Percentiles rank a stretch among this genome's conserved stretches.
phyloP scores from a whole-genome alignment of 2,329 filamentous ascomycete genomes.

The Aspergillus aculeatinus region DNA sequence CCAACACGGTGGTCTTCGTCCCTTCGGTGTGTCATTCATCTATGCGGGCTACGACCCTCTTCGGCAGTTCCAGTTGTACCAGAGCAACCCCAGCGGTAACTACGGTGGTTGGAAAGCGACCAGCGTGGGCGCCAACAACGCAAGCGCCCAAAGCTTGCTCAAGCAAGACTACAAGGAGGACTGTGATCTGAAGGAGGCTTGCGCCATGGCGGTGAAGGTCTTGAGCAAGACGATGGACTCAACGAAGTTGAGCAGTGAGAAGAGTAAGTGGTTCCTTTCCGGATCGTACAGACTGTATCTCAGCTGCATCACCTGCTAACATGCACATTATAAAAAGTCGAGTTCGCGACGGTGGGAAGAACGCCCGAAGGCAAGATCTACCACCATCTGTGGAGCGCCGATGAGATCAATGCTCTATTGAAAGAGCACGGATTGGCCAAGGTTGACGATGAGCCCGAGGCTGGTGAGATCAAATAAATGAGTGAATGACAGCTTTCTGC shows the following conservation, averaged over 20 bases:
- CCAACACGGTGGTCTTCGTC: constrained; percentile 95
- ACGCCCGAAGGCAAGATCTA: constrained; percentile 96
- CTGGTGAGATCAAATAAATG: constrained; percentile 45
- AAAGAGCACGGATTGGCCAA: constrained; percentile 96
- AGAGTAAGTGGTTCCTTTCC: constrained; percentile 66
- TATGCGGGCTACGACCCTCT: constrained; percentile 97
- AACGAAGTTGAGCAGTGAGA: constrained; percentile 97
- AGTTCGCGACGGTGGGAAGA: constrained; percentile 96
- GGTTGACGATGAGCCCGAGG: constrained; percentile 67
- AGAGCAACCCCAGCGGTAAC: constrained; percentile 98
- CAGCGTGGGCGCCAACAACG: constrained; percentile 96
- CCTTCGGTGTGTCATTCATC: constrained; percentile 98
- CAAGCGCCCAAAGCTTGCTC: constrained; percentile 90
- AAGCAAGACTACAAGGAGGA: constrained; percentile 99
- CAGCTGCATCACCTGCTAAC: constrained; percentile 14
- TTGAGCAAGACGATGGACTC: constrained; percentile 99
- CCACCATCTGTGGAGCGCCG: constrained; percentile 93
- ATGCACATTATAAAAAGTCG: constrained; percentile 60
- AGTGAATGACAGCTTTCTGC: constrained; percentile 24
- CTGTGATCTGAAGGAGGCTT: constrained; percentile 92
- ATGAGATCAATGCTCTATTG: constrained; percentile 90
- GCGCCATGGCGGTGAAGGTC: constrained; percentile 96
- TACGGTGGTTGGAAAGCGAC: constrained; percentile 99
- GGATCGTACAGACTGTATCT: not conserved
- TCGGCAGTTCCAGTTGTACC: constrained; percentile 96